Conservation (phyloP, 805 yeast genomes). For the Jamesozyma hellenica region DNA sequence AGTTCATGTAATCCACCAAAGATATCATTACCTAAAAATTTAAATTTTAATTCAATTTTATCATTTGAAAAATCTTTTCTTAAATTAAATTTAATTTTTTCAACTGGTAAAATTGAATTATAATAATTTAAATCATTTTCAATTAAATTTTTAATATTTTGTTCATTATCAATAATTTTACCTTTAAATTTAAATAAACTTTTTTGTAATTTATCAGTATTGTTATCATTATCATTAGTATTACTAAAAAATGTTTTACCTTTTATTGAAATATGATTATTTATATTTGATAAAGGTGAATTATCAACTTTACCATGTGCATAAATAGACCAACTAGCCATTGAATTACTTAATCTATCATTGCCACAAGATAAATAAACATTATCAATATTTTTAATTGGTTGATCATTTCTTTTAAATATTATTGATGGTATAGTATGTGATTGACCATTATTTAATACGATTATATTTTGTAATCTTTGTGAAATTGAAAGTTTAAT, state of each 20-base stretch:
- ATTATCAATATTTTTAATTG: slow-evolving; percentile 40
- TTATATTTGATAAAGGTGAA: slow-evolving; percentile 45
- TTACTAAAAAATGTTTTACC: slow-evolving; percentile 9
- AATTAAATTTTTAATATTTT: neutral
- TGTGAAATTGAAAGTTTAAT: slow-evolving; percentile 21
- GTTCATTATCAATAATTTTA: slow-evolving; percentile 15
- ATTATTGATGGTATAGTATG: neutral
- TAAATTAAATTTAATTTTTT: slow-evolving; percentile 38
- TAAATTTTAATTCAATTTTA: slow-evolving; percentile 19
- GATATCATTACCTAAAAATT: slow-evolving; percentile 56
- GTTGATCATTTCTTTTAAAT: slow-evolving; percentile 31
- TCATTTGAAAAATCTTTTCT: slow-evolving; percentile 22
- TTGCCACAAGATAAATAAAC: slow-evolving; percentile 51
- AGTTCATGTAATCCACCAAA: slow-evolving; percentile 73
- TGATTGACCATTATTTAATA: neutral
- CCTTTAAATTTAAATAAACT: slow-evolving; percentile 54
- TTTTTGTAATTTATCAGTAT: slow-evolving; percentile 17
- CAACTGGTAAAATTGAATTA: slow-evolving; percentile 50
- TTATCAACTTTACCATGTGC: slow-evolving; percentile 60
- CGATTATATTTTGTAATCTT: slow-evolving; percentile 22
- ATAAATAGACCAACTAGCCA: slow-evolving; percentile 67
- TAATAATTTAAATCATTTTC: slow-evolving; percentile 21
- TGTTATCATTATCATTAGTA: slow-evolving; percentile 1
- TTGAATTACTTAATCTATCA: slow-evolving; percentile 49
- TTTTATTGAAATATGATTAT: slow-evolving; percentile 33